Percentiles rank a stretch among this genome's conserved stretches.
Evolutionary conservation across 371 early-diverging fungal genomes (phyloP).

Genomic region (Mortierella sp.): DNA sequence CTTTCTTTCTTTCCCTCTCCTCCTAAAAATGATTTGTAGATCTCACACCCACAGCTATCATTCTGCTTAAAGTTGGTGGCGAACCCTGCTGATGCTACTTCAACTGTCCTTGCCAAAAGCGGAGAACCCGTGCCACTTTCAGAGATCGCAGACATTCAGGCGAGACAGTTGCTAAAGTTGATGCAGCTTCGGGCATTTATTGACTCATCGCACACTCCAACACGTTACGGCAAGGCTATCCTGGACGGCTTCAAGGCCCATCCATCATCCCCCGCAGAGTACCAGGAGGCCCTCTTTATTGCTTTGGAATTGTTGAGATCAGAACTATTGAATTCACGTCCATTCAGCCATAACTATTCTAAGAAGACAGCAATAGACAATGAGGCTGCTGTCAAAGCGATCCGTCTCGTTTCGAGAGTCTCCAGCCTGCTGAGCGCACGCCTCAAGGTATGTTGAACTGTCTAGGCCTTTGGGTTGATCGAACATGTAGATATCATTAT

Average conservation of each 20-base stretch:
- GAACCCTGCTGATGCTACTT: slow-evolving; percentile 31
- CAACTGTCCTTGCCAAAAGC: slow-evolving; percentile 22
- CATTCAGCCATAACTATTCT: slow-evolving; percentile 62
- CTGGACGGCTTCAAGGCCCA: slow-evolving; percentile 29
- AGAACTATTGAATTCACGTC: slow-evolving; percentile 61
- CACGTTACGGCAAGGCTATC: slow-evolving; percentile 41
- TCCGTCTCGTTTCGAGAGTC: slow-evolving; percentile 23
- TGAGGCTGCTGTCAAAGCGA: slow-evolving; percentile 54
- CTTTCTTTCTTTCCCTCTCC: slow-evolving; percentile 6
- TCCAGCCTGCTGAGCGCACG: slow-evolving; percentile 35
- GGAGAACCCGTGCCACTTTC: slow-evolving; percentile 19
- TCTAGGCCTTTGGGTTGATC: background rate
- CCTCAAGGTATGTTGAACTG: slow-evolving; percentile 28
- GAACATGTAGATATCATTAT: slow-evolving; percentile 37
- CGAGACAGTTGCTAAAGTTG: slow-evolving; percentile 30
- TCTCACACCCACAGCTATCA: slow-evolving; percentile 20
- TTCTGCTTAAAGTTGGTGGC: slow-evolving; percentile 27
- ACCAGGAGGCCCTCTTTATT: slow-evolving; percentile 66
- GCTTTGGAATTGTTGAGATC: slow-evolving; percentile 72
- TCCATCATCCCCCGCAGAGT: slow-evolving; percentile 22
- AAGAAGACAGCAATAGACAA: slow-evolving; percentile 51
- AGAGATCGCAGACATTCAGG: slow-evolving; percentile 34
- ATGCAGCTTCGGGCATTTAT: slow-evolving; percentile 47
- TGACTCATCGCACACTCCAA: slow-evolving; percentile 23
- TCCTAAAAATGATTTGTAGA: no score